Evolutionary conservation across 2,329 filamentous ascomycete species (phyloP).

Genomic region (Paraphaeosphaeria minitans): DNA sequence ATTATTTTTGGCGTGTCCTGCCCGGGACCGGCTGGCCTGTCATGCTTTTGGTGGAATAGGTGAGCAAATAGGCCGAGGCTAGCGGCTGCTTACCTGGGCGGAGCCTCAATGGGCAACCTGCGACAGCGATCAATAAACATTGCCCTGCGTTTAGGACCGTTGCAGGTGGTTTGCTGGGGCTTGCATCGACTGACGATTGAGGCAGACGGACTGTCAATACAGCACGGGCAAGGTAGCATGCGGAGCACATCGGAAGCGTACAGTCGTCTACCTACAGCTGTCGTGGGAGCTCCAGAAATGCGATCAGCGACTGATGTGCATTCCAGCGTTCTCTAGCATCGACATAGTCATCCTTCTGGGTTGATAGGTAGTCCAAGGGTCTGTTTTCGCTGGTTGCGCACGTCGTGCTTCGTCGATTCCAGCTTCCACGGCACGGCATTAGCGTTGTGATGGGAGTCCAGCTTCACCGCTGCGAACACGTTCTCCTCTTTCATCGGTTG

Average conservation of each 20-base stretch:
- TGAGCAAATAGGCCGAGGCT: slow-evolving; percentile 35
- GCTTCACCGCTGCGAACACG: slow-evolving; percentile 6
- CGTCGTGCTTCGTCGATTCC: background rate
- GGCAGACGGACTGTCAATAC: slow-evolving; percentile 8
- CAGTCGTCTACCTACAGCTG: slow-evolving; percentile 1
- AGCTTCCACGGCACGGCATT: slow-evolving; percentile 7
- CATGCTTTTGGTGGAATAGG: slow-evolving; percentile 22
- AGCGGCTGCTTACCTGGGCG: slow-evolving; percentile 37
- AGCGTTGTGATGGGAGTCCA: background rate
- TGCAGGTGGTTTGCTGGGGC: slow-evolving; percentile 4
- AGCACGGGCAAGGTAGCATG: slow-evolving; percentile 8
- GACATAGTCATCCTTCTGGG: background rate
- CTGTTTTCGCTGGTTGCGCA: slow-evolving; percentile 3
- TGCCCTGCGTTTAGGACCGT: slow-evolving; percentile 6
- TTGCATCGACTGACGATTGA: background rate
- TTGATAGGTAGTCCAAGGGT: background rate
- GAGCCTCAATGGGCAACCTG: slow-evolving; percentile 28
- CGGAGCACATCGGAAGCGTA: slow-evolving; percentile 3
- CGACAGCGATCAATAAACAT: slow-evolving; percentile 38
- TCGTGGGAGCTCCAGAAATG: background rate
- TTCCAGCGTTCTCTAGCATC: slow-evolving; percentile 2
- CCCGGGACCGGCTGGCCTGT: slow-evolving; percentile 25
- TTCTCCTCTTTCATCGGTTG: slow-evolving; percentile 1
- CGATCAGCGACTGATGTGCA: slow-evolving; percentile 1
- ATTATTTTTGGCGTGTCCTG: slow-evolving; percentile 41